phyloP scores from a whole-genome alignment of 176 grass and related monocot genomes.

The Triticum monococcum region DNA sequence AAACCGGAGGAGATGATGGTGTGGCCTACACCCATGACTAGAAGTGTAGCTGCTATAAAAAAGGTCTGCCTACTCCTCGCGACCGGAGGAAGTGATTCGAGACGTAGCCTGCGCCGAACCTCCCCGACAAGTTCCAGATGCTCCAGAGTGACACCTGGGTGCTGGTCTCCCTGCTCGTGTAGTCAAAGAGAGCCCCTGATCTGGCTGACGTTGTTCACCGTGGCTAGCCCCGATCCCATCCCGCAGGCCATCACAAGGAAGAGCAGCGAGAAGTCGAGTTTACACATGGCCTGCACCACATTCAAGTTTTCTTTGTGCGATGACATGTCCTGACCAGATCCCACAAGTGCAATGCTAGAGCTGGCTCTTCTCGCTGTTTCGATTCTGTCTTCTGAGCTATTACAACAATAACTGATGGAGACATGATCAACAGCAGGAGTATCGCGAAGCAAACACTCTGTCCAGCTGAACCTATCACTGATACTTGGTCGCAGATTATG shows the following conservation, averaged over 20 bases:
- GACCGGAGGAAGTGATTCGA: conserved; percentile 50
- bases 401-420: conserved; percentile 41
- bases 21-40: conserved; percentile 51
- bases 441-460: conserved; percentile 43
- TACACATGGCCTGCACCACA: conserved; percentile 52
- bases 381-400: conserved; percentile 51
- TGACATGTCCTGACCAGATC: conserved; percentile 18
- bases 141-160: conserved; percentile 64
- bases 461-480: conserved; percentile 35
- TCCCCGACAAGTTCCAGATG: conserved; percentile 76
- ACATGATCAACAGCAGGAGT: conserved; percentile 63
- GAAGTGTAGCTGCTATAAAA: conserved; percentile 44
- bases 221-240: conserved; percentile 64
- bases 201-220: conserved; percentile 66
- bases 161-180: conserved; percentile 46
- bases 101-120: conserved; percentile 51
- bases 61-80: conserved; percentile 42
- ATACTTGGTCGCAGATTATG: conserved; percentile 66
- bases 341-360: neutral
- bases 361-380: conserved; percentile 7
- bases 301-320: conserved; percentile 42
- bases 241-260: conserved; percentile 66
- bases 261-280: conserved; percentile 59
- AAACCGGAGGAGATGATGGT: conserved; percentile 48
- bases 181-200: conserved; percentile 58